A percentile compares a stretch with the other conserved stretches of the same genome.
These are phyloP conservation scores for Conoideocrella luteorostrata DNA, from an alignment of 2,329 filamentous ascomycete genomes.

Conservation along the genomic window DNA sequence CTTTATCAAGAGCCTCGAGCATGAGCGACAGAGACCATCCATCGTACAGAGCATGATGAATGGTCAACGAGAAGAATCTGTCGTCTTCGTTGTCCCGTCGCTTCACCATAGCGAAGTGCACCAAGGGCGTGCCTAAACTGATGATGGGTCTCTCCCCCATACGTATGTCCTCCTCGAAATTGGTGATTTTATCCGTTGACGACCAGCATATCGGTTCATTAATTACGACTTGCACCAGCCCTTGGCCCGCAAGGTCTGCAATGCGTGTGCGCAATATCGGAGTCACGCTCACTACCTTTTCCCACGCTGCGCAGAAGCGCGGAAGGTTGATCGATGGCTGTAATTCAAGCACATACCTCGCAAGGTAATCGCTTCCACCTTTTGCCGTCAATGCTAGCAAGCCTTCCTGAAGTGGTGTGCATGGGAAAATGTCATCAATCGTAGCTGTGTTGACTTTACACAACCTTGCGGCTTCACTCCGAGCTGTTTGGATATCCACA, in stretches of 20 bases:
- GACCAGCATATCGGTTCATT: slow-evolving; percentile 25
- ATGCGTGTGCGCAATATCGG: slow-evolving; percentile 10
- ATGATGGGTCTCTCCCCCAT: too few species aligned
- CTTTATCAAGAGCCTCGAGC: slow-evolving; percentile 32
- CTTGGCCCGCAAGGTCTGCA: slow-evolving; percentile 14
- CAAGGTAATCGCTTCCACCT: slow-evolving; percentile 8
- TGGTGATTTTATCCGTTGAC: too few species aligned
- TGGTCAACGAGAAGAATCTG: slow-evolving; percentile 26
- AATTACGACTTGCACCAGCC: slow-evolving; percentile 35
- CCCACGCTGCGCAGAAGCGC: slow-evolving; percentile 8
- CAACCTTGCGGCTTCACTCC: too few species aligned
- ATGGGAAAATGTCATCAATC: slow-evolving; percentile 28
- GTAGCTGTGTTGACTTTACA: slow-evolving; percentile 6
- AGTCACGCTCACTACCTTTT: slow-evolving; percentile 3
- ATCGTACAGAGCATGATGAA: slow-evolving; percentile 46
- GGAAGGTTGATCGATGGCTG: neutral
- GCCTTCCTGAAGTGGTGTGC: slow-evolving; percentile 41
- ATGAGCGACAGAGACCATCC: slow-evolving; percentile 42
- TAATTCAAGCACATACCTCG: slow-evolving; percentile 4
- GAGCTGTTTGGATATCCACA: too few species aligned
- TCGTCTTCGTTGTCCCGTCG: neutral
- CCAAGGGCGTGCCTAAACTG: too few species aligned
- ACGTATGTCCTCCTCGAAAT: slow-evolving; percentile 15
- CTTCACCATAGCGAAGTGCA: slow-evolving; percentile 9
- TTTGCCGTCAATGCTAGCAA: slow-evolving; percentile 20